Percentiles rank a stretch among this genome's conserved stretches.
Conservation (phyloP, 345 rosid genomes). For the Gossypium australe region DNA sequence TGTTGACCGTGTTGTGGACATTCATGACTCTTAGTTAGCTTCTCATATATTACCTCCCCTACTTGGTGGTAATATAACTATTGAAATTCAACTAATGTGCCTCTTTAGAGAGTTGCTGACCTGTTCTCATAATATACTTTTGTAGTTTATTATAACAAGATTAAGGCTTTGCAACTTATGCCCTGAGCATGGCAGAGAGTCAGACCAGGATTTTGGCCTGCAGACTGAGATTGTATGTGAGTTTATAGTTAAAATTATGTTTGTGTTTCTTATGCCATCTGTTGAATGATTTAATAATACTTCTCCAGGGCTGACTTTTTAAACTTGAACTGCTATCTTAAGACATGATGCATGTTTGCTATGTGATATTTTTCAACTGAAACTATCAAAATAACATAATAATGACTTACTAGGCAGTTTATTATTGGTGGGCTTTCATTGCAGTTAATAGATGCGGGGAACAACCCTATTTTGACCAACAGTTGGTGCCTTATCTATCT, state of each 20-base stretch:
- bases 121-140: neutral
- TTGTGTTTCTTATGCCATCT: neutral
- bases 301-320: neutral
- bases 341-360: neutral
- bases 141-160: neutral
- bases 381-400: neutral
- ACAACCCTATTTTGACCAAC: neutral
- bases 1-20: conserved; percentile 28
- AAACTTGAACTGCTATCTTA: neutral
- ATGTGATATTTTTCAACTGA: neutral
- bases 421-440: neutral
- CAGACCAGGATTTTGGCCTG: neutral
- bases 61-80: neutral
- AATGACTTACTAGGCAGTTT: neutral
- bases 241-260: neutral
- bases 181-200: neutral
- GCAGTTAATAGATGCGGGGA: neutral
- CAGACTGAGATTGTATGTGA: neutral
- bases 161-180: neutral
- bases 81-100: neutral
- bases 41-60: conserved; percentile 6
- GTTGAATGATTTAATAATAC: neutral
- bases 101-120: neutral
- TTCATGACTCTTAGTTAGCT: conserved; percentile 21
- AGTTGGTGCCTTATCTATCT: neutral